Conservation (phyloP, 1,284 basidiomycete genomes). For the Austroboletus niveus region DNA sequence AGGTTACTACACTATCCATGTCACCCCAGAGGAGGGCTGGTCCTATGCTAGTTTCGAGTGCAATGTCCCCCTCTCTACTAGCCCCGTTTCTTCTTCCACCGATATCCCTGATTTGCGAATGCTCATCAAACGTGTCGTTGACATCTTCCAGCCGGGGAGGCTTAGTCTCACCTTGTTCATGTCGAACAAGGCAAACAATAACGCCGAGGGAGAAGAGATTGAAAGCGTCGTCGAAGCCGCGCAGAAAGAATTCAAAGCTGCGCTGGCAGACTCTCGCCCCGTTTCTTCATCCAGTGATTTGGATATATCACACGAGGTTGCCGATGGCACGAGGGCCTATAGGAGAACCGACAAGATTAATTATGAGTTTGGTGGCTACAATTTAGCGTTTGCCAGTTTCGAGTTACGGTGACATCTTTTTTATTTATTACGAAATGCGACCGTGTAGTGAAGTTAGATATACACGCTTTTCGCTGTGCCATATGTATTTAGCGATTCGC, state of each 20-base stretch:
- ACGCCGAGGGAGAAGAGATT: constrained; percentile 47
- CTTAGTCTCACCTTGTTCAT: constrained; percentile 93
- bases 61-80: constrained; percentile 79
- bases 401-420: constrained; percentile 45
- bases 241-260: constrained; percentile 66
- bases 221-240: constrained; percentile 62
- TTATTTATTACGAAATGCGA: constrained; percentile 4
- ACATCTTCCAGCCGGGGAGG: constrained; percentile 89
- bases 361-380: constrained; percentile 96
- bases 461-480: constrained; percentile 14
- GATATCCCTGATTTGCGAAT: constrained; percentile 73
- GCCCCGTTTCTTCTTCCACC: constrained; percentile 35
- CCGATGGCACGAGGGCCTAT: constrained; percentile 37
- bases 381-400: constrained; percentile 91
- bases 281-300: constrained; percentile 20
- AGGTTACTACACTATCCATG: constrained; percentile 98
- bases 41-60: constrained; percentile 99
- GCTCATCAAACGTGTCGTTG: constrained; percentile 84
- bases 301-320: constrained; percentile 12
- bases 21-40: constrained; percentile 96
- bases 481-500: not conserved
- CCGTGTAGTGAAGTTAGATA: constrained; percentile 20
- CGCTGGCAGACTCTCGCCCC: constrained; percentile 40
- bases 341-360: constrained; percentile 93
- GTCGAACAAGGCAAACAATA: constrained; percentile 59